Evolutionary conservation across 495 filamentous ascomycete species (phyloP), one percentile per base, ranked within the genome.

Genomic region (Penicillium odoratum): DNA sequence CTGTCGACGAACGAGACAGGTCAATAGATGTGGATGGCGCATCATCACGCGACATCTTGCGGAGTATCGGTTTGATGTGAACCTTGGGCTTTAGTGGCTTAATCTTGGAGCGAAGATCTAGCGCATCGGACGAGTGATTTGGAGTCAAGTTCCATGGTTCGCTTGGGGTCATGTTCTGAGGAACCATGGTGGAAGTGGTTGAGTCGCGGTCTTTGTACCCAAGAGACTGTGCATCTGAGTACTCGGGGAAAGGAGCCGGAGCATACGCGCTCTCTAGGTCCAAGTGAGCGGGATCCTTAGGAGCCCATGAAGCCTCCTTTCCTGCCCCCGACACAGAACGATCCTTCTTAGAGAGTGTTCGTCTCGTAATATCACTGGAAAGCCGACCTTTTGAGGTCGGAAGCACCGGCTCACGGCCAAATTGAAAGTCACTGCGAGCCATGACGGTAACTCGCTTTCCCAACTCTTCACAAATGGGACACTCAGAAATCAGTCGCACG

Each of bases 21-120:
- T 86, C 82, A 34, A 84, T 74, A 1, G 77, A 72, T 9, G 74
- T 70, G 33, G 70, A 68, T 3, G 64, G 56, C 33, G 73, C 71
- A 58, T 80, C 81, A 59, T 78, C 78, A 8, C 73, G 74, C 18
- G 82, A 79, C 44, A 79, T 67, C 58, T 82, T 85, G 28, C 79
- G 78, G n/a, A 84, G 64, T 18, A 85, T 74, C 9, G 83, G 83
- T 61, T 86, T 87, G 58, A 81, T 80, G 59, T 83, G 80, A 0
- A 74, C 70, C 40, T 75, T 73, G 55, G 67, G 51, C 38, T 67
- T 74, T 50, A 58, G 42, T 7, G 50, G 56, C 42, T 62, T 70
- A 40, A 56, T 52, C 58, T 70, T 71, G 16, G 70, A 54, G 21
- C 58, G 58, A 57, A 58, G 42, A 29, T 69, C 68, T 29, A 68